Evolutionary conservation across 2,329 filamentous ascomycete genomes (phyloP).

Genomic region (Hawksworthiomyces lignivorus): DNA sequence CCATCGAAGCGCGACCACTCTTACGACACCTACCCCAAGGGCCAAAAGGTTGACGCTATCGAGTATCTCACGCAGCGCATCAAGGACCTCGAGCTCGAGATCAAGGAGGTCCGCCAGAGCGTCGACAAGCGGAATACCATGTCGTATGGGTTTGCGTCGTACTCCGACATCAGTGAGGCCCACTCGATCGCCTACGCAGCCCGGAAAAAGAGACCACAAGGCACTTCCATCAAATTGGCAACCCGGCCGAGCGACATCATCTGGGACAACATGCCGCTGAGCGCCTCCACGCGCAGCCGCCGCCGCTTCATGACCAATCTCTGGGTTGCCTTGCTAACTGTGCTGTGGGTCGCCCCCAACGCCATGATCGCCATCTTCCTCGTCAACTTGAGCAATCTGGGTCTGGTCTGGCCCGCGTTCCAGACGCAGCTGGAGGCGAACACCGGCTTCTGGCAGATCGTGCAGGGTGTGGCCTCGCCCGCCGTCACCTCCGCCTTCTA

Average conservation of each 20-base stretch:
- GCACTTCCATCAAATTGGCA: constrained; percentile 69
- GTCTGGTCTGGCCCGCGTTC: constrained; percentile 71
- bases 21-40: constrained; percentile 54
- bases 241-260: constrained; percentile 88
- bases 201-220: constrained; percentile 72
- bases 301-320: constrained; percentile 72
- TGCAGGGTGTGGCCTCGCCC: constrained; percentile 87
- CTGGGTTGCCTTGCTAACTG: constrained; percentile 73
- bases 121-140: constrained; percentile 85
- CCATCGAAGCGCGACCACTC: constrained; percentile 73
- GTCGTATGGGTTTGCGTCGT: constrained; percentile 91
- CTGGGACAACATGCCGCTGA: constrained; percentile 84
- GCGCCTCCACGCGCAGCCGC: constrained; percentile 59
- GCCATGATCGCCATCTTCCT: constrained; percentile 91
- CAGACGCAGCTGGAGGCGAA: constrained; percentile 53
- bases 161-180: constrained; percentile 78
- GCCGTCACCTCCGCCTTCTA: constrained; percentile 83
- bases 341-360: constrained; percentile 88
- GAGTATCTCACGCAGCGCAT: constrained; percentile 87
- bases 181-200: constrained; percentile 79
- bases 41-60: constrained; percentile 83
- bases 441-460: constrained; percentile 67
- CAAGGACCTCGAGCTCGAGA: constrained; percentile 69
- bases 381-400: constrained; percentile 75
- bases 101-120: constrained; percentile 71